phyloP scores from a whole-genome alignment of 495 filamentous ascomycete species.

The Chlorociboria aeruginascens region DNA sequence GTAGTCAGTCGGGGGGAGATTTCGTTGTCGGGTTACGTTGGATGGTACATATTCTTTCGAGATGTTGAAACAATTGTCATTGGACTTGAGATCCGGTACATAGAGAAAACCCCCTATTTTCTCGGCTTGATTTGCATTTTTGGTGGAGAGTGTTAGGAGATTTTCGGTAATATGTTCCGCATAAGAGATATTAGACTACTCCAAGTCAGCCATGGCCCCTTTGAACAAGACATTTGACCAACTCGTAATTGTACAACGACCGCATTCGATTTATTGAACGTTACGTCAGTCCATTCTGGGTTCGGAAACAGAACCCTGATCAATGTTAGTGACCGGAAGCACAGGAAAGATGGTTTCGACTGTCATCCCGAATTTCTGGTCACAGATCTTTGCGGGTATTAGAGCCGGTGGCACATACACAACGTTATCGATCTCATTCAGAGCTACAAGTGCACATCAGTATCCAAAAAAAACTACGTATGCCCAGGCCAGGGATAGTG shows the following conservation, averaged over 20 bases:
- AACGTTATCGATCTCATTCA: slow-evolving; percentile 15
- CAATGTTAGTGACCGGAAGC: neutral
- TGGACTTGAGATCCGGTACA: slow-evolving; percentile 51
- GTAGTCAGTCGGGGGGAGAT: slow-evolving; percentile 54
- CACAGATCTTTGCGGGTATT: neutral
- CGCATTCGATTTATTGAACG: slow-evolving; percentile 1
- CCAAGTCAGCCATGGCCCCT: slow-evolving; percentile 1
- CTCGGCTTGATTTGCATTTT: slow-evolving; percentile 39
- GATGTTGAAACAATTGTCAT: slow-evolving; percentile 47
- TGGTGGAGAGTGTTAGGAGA: slow-evolving; percentile 60
- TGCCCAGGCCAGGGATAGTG: neutral
- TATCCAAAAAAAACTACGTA: slow-evolving; percentile 1
- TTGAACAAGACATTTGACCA: neutral
- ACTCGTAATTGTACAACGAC: slow-evolving; percentile 13
- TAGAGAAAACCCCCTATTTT: slow-evolving; percentile 66
- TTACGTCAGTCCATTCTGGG: slow-evolving; percentile 11
- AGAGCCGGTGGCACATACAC: slow-evolving; percentile 8
- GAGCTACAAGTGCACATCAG: slow-evolving; percentile 3
- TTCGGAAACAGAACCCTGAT: slow-evolving; percentile 15
- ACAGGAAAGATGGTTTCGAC: neutral
- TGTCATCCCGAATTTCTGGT: neutral
- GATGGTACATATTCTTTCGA: slow-evolving; percentile 47
- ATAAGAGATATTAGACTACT: slow-evolving; percentile 52
- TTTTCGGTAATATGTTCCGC: slow-evolving; percentile 44
- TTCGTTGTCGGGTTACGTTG: slow-evolving; percentile 59